Conservation (phyloP, 768 basidiomycete species). For the Lentinula lateritia region DNA sequence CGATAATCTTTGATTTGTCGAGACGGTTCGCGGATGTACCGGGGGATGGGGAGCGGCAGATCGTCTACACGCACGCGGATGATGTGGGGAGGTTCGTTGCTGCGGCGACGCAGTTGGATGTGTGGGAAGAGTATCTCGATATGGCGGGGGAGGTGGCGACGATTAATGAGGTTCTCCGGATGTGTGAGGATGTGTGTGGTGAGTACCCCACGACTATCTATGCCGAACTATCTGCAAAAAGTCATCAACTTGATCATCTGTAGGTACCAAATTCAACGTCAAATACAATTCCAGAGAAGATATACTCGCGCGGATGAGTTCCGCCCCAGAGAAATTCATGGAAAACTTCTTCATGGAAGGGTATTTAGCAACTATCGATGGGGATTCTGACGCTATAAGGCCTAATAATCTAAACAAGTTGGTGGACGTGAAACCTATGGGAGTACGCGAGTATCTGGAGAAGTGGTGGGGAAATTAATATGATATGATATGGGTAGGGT, state of each 20-base stretch:
- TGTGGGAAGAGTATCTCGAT: neutral
- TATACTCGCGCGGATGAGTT: neutral
- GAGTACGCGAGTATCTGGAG: neutral
- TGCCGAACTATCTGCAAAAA: no score
- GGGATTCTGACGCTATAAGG: neutral
- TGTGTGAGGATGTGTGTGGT: neutral
- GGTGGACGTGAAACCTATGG: neutral
- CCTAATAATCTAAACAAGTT: neutral
- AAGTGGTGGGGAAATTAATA: neutral
- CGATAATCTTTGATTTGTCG: neutral
- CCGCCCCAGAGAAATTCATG: neutral
- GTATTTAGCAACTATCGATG: neutral
- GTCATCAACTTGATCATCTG: no score
- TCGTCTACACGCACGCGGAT: neutral
- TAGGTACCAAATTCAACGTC: neutral
- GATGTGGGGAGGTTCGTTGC: slow-evolving; percentile 3
- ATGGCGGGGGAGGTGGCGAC: neutral
- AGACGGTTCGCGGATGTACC: neutral
- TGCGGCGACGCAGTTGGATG: neutral
- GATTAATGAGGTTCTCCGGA: neutral
- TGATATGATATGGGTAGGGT: no score
- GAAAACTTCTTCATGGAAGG: neutral
- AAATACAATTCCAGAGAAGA: neutral
- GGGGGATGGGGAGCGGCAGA: neutral
- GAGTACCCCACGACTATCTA: no score